Percentiles rank a stretch among this genome's conserved stretches.
Evolutionary conservation across 305 asterid genomes (phyloP).

Genomic region (Rubia occidens): DNA sequence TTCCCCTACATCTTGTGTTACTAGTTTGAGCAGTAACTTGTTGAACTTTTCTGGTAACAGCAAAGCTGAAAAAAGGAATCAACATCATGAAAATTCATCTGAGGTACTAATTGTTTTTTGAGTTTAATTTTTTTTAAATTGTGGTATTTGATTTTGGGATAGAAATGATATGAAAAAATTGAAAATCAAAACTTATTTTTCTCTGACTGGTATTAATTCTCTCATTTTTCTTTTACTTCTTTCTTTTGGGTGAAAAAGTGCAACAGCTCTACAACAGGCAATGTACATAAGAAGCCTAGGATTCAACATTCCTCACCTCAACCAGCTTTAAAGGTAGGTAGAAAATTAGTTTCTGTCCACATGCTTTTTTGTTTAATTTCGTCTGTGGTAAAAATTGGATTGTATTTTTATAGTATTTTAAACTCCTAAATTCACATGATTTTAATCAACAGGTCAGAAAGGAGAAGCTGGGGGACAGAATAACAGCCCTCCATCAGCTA

Average conservation of each 20-base stretch:
- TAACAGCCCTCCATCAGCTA: constrained; percentile 47
- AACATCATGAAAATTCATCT: constrained; percentile 49
- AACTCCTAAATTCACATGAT: background rate
- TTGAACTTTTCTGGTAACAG: constrained; percentile 40
- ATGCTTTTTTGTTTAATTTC: background rate
- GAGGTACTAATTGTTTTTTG: constrained; percentile 30
- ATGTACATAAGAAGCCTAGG: constrained; percentile 38
- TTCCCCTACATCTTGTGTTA: constrained; percentile 50
- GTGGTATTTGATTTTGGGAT: background rate
- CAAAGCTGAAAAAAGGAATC: constrained; percentile 28
- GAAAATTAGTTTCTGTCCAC: background rate
- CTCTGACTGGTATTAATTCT: background rate
- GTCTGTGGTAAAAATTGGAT: background rate
- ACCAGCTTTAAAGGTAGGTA: constrained; percentile 32
- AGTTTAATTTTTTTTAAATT: too few relatives aligned
- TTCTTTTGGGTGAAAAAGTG: constrained; percentile 18
- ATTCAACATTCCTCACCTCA: constrained; percentile 37
- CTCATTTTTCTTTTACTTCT: background rate
- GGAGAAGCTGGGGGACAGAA: constrained; percentile 51
- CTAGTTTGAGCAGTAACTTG: constrained; percentile 37
- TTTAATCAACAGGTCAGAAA: constrained; percentile 34
- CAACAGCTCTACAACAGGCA: constrained; percentile 31
- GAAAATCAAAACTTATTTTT: background rate
- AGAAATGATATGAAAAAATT: too few relatives aligned
- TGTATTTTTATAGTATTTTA: background rate